Conservation (phyloP, 2,329 filamentous ascomycete species). For the Fusarium verticillioides region DNA sequence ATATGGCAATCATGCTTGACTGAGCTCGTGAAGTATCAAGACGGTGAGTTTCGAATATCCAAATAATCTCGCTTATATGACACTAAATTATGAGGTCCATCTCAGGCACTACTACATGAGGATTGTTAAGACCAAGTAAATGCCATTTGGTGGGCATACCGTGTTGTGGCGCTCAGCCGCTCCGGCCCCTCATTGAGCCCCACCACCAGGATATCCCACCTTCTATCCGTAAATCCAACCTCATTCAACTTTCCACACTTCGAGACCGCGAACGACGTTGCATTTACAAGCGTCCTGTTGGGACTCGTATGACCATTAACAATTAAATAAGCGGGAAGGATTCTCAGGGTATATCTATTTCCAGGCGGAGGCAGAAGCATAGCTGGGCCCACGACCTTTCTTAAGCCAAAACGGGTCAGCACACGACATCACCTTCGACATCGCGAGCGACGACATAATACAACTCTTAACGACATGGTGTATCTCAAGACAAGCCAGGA, state of each 20-base stretch:
- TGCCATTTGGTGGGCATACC: background rate
- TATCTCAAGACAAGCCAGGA: slow-evolving; percentile 85
- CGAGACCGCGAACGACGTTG: slow-evolving; percentile 18
- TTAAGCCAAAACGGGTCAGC: slow-evolving; percentile 1
- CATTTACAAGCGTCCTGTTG: background rate
- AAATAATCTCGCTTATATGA: background rate
- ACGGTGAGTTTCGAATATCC: background rate
- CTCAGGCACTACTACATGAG: background rate
- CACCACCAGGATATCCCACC: slow-evolving; percentile 36
- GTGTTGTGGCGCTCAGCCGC: slow-evolving; percentile 25
- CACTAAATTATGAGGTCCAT: background rate
- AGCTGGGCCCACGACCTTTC: background rate
- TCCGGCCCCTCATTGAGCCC: slow-evolving; percentile 23
- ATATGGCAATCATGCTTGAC: background rate
- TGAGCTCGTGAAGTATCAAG: background rate
- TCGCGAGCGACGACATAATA: background rate
- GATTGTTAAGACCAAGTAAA: background rate
- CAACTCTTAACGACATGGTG: slow-evolving; percentile 63
- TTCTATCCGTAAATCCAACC: slow-evolving; percentile 13
- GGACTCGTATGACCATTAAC: background rate
- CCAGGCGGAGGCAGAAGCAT: background rate
- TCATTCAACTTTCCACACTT: slow-evolving; percentile 30
- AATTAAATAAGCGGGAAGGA: background rate
- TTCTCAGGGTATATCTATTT: background rate
- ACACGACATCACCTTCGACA: slow-evolving; percentile 12